Percentiles rank a stretch among this genome's conserved stretches.
Evolutionary conservation across 2,329 filamentous ascomycete species (phyloP).

Genomic region (Hypoxylon sp.): DNA sequence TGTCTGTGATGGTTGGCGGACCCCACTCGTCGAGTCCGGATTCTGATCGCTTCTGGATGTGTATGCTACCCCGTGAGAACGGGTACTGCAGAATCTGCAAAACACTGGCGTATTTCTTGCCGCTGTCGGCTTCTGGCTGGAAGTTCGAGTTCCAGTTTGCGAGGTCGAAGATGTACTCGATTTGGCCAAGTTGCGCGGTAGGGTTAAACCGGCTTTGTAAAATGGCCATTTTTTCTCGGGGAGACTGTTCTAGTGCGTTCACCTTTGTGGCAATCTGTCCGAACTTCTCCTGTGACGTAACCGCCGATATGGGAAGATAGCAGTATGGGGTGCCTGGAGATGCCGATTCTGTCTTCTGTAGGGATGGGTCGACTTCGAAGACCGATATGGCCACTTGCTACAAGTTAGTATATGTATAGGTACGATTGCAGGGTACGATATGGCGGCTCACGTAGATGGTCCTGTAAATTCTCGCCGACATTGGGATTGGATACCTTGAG

Average conservation of each 20-base stretch:
- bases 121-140: background rate
- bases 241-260: background rate
- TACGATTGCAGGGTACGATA: no score
- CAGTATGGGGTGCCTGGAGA: conserved; percentile 56
- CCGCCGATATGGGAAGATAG: conserved; percentile 51
- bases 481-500: conserved; percentile 4
- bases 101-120: conserved; percentile 4
- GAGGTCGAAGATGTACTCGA: conserved; percentile 14
- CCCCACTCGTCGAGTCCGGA: background rate
- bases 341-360: conserved; percentile 56
- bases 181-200: background rate
- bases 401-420: background rate
- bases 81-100: conserved; percentile 14
- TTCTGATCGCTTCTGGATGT: conserved; percentile 1
- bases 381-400: conserved; percentile 53
- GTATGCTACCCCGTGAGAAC: conserved; percentile 14
- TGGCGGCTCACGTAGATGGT: conserved; percentile 1
- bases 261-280: background rate
- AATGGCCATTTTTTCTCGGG: conserved; percentile 5
- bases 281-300: background rate
- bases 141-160: conserved; percentile 10
- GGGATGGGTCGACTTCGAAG: conserved; percentile 61
- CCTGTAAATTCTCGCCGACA: conserved; percentile 14
- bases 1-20: conserved; percentile 44
- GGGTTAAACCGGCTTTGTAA: conserved; percentile 1